phyloP scores from a whole-genome alignment of 148 eudicot genomes.

The Rhododendron ovatum region DNA sequence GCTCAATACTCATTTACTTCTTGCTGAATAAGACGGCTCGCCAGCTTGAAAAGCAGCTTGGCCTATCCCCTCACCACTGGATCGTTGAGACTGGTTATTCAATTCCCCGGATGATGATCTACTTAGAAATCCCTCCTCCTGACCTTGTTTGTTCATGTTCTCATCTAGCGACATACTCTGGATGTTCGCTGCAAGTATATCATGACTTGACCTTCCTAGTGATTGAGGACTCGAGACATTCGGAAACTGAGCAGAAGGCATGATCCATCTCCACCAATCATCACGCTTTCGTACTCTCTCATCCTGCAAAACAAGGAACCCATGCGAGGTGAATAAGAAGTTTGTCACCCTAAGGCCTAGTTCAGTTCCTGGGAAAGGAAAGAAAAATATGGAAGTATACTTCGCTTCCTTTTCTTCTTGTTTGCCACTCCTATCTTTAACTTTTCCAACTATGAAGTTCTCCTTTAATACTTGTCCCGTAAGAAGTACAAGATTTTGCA shows the following conservation, averaged over 20 bases:
- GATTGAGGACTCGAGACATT: slow-evolving; percentile 32
- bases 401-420: background rate
- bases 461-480: background rate
- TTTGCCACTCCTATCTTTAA: background rate
- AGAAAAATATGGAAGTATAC: background rate
- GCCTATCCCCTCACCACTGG: slow-evolving; percentile 13
- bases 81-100: slow-evolving; percentile 22
- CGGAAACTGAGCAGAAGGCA: slow-evolving; percentile 40
- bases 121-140: slow-evolving; percentile 15
- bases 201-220: slow-evolving; percentile 19
- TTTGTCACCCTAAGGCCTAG: background rate
- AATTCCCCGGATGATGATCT: slow-evolving; percentile 39
- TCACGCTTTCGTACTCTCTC: slow-evolving; percentile 61
- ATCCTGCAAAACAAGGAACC: slow-evolving; percentile 37
- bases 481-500: background rate
- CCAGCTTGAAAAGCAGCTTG: slow-evolving; percentile 11
- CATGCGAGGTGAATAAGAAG: background rate
- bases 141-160: slow-evolving; percentile 21
- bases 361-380: background rate
- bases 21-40: slow-evolving; percentile 6
- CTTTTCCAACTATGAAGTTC: background rate
- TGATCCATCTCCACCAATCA: slow-evolving; percentile 66
- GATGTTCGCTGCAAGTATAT: slow-evolving; percentile 27
- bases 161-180: slow-evolving; percentile 45
- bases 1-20: slow-evolving; percentile 12